Evolutionary conservation across 2,329 filamentous ascomycete species (phyloP).

Genomic region (Aspergillus awamori): DNA sequence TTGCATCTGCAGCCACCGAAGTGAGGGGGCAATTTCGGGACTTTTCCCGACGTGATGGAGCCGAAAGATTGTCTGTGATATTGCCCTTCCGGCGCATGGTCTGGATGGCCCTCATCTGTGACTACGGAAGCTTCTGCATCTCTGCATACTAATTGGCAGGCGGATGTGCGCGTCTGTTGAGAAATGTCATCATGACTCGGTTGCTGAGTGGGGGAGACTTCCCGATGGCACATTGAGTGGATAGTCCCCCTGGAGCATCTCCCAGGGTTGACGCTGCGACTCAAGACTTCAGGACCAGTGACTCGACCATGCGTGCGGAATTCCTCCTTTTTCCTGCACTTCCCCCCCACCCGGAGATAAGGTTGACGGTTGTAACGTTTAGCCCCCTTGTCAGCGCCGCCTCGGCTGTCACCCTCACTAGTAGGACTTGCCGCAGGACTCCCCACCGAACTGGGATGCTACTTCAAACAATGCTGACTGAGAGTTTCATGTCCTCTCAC

Average conservation of each 20-base stretch:
- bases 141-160: not conserved
- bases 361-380: constrained; percentile 9
- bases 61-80: constrained; percentile 9
- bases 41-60: constrained; percentile 14
- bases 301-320: not conserved
- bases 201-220: not conserved
- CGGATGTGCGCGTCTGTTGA: not conserved
- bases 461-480: too few relatives aligned
- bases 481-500: not conserved
- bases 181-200: constrained; percentile 3
- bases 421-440: not conserved
- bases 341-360: constrained; percentile 4
- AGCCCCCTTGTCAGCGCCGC: not conserved
- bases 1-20: constrained; percentile 12
- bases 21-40: constrained; percentile 20
- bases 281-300: not conserved
- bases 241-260: not conserved
- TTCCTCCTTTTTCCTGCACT: not conserved
- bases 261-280: not conserved
- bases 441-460: not conserved
- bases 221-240: not conserved
- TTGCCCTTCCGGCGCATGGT: constrained; percentile 7
- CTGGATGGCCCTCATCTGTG: not conserved
- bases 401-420: not conserved
- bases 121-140: not conserved